Evolutionary conservation across 169 alveolate genomes (phyloP).

Genomic region (Neospora caninum): DNA sequence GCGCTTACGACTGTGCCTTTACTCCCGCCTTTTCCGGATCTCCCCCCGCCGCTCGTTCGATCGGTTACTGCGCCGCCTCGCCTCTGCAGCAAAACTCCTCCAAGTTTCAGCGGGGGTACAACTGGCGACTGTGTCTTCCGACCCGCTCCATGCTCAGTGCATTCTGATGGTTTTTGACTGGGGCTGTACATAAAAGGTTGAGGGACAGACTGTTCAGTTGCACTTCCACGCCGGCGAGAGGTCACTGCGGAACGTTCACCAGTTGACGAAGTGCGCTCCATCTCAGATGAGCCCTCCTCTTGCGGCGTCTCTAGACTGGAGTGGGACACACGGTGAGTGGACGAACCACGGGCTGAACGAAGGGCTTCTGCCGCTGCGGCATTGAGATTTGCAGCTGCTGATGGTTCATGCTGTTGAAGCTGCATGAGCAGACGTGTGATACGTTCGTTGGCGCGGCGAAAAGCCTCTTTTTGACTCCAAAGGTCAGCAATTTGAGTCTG

Average conservation of each 20-base stretch:
- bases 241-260: background rate
- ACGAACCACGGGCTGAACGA: slow-evolving; percentile 17
- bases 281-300: background rate
- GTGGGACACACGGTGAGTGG: background rate
- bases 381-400: slow-evolving; percentile 31
- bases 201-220: background rate
- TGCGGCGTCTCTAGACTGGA: background rate
- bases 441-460: slow-evolving; percentile 58
- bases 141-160: too few species aligned
- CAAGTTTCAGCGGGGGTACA: too few species aligned
- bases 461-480: slow-evolving; percentile 66
- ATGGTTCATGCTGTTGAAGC: slow-evolving; percentile 49
- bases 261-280: background rate
- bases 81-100: too few species aligned
- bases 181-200: background rate
- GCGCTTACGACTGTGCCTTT: too few species aligned
- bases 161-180: too few species aligned
- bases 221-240: background rate
- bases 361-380: background rate
- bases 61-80: too few species aligned
- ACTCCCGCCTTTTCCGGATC: too few species aligned
- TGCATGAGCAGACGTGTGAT: slow-evolving; percentile 30
- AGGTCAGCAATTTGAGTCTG: slow-evolving; percentile 47
- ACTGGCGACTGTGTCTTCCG: too few species aligned
- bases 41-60: too few species aligned